A percentile compares a stretch with the other conserved stretches of the same genome.
Evolutionary conservation across 768 basidiomycete genomes (phyloP).

Genomic region (Boletus sp.): DNA sequence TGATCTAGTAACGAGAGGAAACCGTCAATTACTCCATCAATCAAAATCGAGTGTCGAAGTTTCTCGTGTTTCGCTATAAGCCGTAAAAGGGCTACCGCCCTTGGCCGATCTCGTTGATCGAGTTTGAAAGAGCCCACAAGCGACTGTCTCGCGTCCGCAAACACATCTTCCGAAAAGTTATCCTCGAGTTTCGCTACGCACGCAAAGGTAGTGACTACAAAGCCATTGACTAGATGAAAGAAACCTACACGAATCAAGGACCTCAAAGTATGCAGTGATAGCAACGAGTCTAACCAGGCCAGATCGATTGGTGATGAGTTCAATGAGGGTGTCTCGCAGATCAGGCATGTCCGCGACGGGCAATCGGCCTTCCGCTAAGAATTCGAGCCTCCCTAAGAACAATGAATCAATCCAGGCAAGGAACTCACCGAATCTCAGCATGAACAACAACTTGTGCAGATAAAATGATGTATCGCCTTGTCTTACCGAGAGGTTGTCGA

Average conservation of each 20-base stretch:
- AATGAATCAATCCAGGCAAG: neutral
- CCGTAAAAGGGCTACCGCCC: slow-evolving; percentile 16
- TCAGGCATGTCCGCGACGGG: neutral
- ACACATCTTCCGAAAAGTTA: slow-evolving; percentile 1
- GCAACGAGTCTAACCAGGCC: slow-evolving; percentile 11
- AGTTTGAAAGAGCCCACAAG: neutral
- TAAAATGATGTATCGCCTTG: slow-evolving; percentile 10
- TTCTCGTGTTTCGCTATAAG: slow-evolving; percentile 13
- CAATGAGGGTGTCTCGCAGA: slow-evolving; percentile 2
- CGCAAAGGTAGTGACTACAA: neutral
- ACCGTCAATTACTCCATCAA: slow-evolving; percentile 3
- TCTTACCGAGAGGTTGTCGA: slow-evolving; percentile 8
- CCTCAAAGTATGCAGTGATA: slow-evolving; percentile 17
- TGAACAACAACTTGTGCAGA: slow-evolving; percentile 18
- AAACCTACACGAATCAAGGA: slow-evolving; percentile 7
- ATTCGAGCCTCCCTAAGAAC: neutral
- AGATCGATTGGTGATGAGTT: slow-evolving; percentile 2
- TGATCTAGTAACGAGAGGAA: slow-evolving; percentile 12
- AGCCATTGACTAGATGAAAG: neutral
- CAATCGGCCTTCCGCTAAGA: slow-evolving; percentile 8
- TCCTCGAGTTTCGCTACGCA: neutral
- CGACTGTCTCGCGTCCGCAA: slow-evolving; percentile 5
- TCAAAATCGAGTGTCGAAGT: slow-evolving; percentile 9
- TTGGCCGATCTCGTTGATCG: slow-evolving; percentile 13
- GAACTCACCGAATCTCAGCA: slow-evolving; percentile 17